These are phyloP conservation scores for Macrocybe gigantea DNA, from an alignment of 768 basidiomycete genomes.

Conservation along the genomic window DNA sequence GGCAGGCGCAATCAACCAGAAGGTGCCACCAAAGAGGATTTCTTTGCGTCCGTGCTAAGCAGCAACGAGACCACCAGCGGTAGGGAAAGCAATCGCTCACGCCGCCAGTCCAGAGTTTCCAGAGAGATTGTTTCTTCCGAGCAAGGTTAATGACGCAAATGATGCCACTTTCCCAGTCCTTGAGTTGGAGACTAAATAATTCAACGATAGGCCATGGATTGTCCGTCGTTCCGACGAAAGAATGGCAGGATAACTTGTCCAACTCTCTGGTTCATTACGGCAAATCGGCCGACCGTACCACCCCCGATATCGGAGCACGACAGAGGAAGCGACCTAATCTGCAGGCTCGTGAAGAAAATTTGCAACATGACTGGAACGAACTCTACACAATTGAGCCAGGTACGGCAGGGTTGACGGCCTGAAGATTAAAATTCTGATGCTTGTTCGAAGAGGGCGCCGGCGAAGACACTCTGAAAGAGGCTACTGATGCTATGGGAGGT, in stretches of 20 bases:
- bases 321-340: slow-evolving; percentile 13
- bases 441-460: slow-evolving; percentile 28
- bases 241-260: slow-evolving; percentile 76
- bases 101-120: slow-evolving; percentile 70
- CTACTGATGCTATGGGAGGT: slow-evolving; percentile 58
- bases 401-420: not conserved
- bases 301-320: slow-evolving; percentile 13
- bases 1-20: slow-evolving; percentile 57
- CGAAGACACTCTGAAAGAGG: slow-evolving; percentile 32
- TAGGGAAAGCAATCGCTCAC: slow-evolving; percentile 54
- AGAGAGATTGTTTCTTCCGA: slow-evolving; percentile 77
- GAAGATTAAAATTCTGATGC: not conserved
- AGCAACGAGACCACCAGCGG: slow-evolving; percentile 39
- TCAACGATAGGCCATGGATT: slow-evolving; percentile 45
- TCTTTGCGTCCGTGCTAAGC: slow-evolving; percentile 67
- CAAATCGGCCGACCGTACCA: slow-evolving; percentile 38
- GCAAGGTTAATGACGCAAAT: slow-evolving; percentile 34
- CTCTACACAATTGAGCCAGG: slow-evolving; percentile 53
- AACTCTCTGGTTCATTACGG: slow-evolving; percentile 38
- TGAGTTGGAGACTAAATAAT: not conserved
- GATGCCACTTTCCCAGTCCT: not conserved
- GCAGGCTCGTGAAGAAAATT: slow-evolving; percentile 15
- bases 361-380: slow-evolving; percentile 46
- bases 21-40: slow-evolving; percentile 69
- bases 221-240: slow-evolving; percentile 59